phyloP scores from a whole-genome alignment of 2,329 filamentous ascomycete genomes.

The Aureobasidium sp. region DNA sequence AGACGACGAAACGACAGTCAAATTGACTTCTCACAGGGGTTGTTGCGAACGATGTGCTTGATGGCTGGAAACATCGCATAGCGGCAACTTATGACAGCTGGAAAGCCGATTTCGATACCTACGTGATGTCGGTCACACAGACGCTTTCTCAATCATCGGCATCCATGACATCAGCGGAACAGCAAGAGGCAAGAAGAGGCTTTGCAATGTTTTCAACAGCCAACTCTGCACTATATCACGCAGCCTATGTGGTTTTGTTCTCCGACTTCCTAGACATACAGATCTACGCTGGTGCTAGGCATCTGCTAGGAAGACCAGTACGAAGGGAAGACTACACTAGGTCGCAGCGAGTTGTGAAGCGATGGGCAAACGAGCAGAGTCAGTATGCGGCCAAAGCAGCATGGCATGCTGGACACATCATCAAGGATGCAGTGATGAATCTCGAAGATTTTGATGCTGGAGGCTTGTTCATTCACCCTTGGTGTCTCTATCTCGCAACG shows the following conservation, averaged over 20 bases:
- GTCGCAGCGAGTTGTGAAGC: slow-evolving; percentile 46
- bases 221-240: slow-evolving; percentile 51
- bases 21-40: background rate
- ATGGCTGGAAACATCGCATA: slow-evolving; percentile 48
- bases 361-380: slow-evolving; percentile 38
- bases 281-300: slow-evolving; percentile 53
- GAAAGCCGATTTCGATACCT: slow-evolving; percentile 52
- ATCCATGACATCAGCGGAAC: slow-evolving; percentile 26
- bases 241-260: slow-evolving; percentile 50
- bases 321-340: slow-evolving; percentile 44
- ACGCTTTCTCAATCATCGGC: slow-evolving; percentile 20
- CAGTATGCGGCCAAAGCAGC: slow-evolving; percentile 38
- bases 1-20: too few relatives aligned
- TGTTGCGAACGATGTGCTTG: slow-evolving; percentile 29
- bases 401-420: slow-evolving; percentile 49
- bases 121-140: slow-evolving; percentile 37
- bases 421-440: slow-evolving; percentile 44
- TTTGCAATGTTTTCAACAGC: slow-evolving; percentile 45
- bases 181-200: slow-evolving; percentile 24
- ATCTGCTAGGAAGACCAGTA: slow-evolving; percentile 53
- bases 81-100: slow-evolving; percentile 50
- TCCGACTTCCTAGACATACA: slow-evolving; percentile 56
- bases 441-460: slow-evolving; percentile 47
- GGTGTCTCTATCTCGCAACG: slow-evolving; percentile 55
- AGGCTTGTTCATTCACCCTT: slow-evolving; percentile 54